Conservation (phyloP, 805 yeast species). For the Zygoascus flipseniorum region DNA sequence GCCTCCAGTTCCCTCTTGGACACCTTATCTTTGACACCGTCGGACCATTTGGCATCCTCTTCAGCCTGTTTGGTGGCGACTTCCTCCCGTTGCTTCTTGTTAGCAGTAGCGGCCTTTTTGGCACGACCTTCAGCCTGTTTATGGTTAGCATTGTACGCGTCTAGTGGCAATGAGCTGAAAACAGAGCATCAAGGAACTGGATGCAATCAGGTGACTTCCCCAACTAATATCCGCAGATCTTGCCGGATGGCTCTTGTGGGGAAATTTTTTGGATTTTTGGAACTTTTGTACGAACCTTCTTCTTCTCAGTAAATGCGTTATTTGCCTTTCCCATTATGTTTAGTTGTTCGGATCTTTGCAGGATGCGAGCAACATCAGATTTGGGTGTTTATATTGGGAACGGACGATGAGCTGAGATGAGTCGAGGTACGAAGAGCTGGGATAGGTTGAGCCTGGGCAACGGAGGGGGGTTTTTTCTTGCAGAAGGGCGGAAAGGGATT, state of each 20-base stretch:
- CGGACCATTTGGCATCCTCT: constrained; percentile 60
- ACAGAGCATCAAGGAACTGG: not conserved
- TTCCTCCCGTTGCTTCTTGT: constrained; percentile 46
- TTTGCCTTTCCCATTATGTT: constrained; percentile 39
- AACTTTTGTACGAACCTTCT: constrained; percentile 29
- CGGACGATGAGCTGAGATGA: not conserved
- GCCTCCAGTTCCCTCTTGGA: constrained; percentile 57
- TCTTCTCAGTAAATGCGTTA: constrained; percentile 40
- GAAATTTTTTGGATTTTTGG: not conserved
- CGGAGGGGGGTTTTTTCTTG: not conserved
- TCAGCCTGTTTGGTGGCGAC: constrained; percentile 38
- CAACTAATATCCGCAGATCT: too few species aligned
- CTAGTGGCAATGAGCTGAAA: not conserved
- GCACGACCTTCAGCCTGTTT: constrained; percentile 50
- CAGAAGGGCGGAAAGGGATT: too few species aligned
- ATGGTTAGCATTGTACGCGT: not conserved
- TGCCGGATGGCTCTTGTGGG: too few species aligned
- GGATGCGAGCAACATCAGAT: not conserved
- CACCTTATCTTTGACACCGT: constrained; percentile 62
- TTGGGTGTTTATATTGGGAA: not conserved
- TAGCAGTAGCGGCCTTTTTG: constrained; percentile 56
- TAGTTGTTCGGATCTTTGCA: not conserved
- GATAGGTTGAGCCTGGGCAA: too few species aligned
- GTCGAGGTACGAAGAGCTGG: not conserved
- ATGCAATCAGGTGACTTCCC: not conserved